These are phyloP conservation scores for Ophiobolus disseminans DNA, from an alignment of 2,329 filamentous ascomycete species.

Conservation along the genomic window DNA sequence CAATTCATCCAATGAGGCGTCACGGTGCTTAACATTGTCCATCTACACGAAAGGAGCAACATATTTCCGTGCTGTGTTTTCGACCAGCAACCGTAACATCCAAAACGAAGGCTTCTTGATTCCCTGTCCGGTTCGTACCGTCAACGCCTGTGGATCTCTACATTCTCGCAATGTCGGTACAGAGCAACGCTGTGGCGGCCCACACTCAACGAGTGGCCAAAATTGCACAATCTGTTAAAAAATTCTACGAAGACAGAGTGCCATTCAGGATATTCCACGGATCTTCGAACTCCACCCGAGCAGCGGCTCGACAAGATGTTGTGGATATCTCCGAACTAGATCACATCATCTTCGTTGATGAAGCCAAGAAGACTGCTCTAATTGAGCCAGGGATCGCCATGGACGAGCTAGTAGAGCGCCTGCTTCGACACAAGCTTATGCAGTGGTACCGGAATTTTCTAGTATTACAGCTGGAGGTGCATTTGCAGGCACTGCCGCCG, in stretches of 20 bases:
- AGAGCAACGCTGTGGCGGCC: neutral
- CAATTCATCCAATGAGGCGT: too few relatives aligned
- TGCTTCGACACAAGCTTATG: conserved; percentile 61
- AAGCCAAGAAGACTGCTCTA: conserved; percentile 50
- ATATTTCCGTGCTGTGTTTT: too few relatives aligned
- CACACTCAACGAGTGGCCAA: conserved; percentile 15
- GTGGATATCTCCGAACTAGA: conserved; percentile 55
- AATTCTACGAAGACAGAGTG: conserved; percentile 14
- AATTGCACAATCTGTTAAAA: conserved; percentile 12
- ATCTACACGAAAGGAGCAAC: too few relatives aligned
- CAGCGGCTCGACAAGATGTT: conserved; percentile 7
- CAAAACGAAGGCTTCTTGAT: too few relatives aligned
- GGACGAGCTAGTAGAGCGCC: conserved; percentile 64
- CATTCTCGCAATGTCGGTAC: neutral
- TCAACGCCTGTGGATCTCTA: neutral
- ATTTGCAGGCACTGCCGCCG: conserved; percentile 68
- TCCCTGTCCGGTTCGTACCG: too few relatives aligned
- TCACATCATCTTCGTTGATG: conserved; percentile 52
- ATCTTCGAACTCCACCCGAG: conserved; percentile 54
- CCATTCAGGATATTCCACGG: conserved; percentile 60
- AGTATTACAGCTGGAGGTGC: conserved; percentile 70
- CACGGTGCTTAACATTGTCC: too few relatives aligned
- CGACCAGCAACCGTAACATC: too few relatives aligned
- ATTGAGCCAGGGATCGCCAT: conserved; percentile 72
- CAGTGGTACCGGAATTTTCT: conserved; percentile 70